Conservation (phyloP, 1,284 basidiomycete species). For the Sporisorium iseilematis-ciliati region DNA sequence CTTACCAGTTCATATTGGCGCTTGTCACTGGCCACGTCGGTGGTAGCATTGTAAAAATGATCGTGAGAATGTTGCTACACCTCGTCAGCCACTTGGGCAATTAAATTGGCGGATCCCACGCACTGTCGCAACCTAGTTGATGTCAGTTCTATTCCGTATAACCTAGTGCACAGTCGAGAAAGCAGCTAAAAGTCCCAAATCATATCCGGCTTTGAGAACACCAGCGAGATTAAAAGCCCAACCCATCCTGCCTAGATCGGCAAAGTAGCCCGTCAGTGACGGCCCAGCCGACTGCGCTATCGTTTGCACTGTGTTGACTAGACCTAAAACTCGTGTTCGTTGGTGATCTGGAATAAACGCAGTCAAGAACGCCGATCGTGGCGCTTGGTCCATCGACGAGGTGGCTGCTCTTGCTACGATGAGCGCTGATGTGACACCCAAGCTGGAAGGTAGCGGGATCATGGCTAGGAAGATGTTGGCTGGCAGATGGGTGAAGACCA, state of each 20-base stretch:
- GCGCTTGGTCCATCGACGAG: constrained; percentile 30
- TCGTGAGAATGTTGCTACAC: constrained; percentile 29
- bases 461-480: constrained; percentile 19
- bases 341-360: constrained; percentile 14
- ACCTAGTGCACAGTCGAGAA: constrained; percentile 18
- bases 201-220: constrained; percentile 18
- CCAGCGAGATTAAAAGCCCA: constrained; percentile 30
- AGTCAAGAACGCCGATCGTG: constrained; percentile 21
- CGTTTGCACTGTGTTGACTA: constrained; percentile 27
- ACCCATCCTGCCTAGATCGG: constrained; percentile 12
- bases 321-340: constrained; percentile 18
- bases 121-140: constrained; percentile 11
- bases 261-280: constrained; percentile 22
- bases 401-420: constrained; percentile 28
- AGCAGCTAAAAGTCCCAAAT: constrained; percentile 27
- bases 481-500: constrained; percentile 31
- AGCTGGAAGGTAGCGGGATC: constrained; percentile 8
- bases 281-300: constrained; percentile 31
- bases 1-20: constrained; percentile 42
- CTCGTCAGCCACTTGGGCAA: constrained; percentile 18
- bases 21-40: constrained; percentile 33
- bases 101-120: constrained; percentile 29
- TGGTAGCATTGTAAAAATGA: constrained; percentile 22
- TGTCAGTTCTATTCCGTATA: background rate
- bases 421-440: constrained; percentile 17